Base-by-base conservation (phyloP, 495 filamentous ascomycete genomes). In the Podospora australis region DNA sequence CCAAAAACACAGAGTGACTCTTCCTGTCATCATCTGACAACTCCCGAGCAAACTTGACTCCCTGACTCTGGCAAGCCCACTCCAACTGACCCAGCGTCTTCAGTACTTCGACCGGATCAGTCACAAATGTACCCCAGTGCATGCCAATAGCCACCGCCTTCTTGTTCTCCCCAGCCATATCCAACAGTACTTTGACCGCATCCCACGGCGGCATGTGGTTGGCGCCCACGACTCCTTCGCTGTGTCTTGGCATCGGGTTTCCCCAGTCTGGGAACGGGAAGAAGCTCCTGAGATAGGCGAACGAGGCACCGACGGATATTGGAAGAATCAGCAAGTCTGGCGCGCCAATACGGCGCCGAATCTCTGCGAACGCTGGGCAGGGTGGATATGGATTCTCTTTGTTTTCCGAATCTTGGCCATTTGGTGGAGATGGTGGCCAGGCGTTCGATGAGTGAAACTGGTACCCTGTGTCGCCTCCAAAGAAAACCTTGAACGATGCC, bases 181-280 rank as follows among this genome's bases (percentile, higher is more conserved):
- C 39, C 21, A 47, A 57, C 14, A 66, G 16, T 3, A 66, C 60
- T 4, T 46, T 46, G 2, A 64, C 63, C 0, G 63, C 63, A 50
- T 66, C 63, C 63, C 63, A 66, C 3, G 63, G 49, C 20, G 60
- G 60, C 63, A 66, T 62, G 32, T 66, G 63, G 8, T 53, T 59
- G 3, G 53, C 60, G 2, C 44, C 63, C 8, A 56, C 49, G 4
- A 63, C 32, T 1, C 63, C 63, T 0, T 24, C 14, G 8, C 39
- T 42, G 22, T 62, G 58, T 1, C 60, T 43, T 14, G 63, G 63
- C 11, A 65, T 45, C 2, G 63, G 63, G 17, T 40, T 63, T 2
- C 55, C 35, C 45, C 51, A 53, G n/a, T 59, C 52, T 14, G 60
- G 63, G 40, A 66, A 14, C 9, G 47, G 47, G 6, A 53, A 25